Conservation (phyloP, 306 rosid genomes). For the Sicyos edulis region DNA sequence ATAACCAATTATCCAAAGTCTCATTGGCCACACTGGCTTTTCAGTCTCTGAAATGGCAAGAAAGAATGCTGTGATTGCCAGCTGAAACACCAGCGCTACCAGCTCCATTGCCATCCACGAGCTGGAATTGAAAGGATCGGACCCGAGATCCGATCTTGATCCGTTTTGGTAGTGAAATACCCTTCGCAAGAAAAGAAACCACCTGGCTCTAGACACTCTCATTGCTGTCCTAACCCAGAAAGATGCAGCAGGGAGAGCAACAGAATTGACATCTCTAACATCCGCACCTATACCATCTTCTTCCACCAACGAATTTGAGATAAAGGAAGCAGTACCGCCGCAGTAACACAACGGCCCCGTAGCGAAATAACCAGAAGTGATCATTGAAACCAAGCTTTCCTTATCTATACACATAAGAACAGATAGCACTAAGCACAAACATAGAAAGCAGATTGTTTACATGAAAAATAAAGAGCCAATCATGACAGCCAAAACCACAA, state of each 20-base stretch:
- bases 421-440: not conserved
- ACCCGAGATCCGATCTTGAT: constrained; percentile 72
- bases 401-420: not conserved
- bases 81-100: constrained; percentile 57
- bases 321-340: not conserved
- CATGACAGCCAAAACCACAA: not conserved
- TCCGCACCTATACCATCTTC: constrained; percentile 30
- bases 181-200: constrained; percentile 81
- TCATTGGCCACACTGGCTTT: constrained; percentile 97
- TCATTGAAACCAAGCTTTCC: constrained; percentile 8
- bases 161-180: constrained; percentile 95
- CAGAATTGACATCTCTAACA: constrained; percentile 36
- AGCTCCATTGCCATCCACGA: constrained; percentile 84
- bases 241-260: constrained; percentile 41
- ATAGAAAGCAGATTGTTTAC: not conserved
- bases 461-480: not conserved
- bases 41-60: constrained; percentile 62
- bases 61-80: constrained; percentile 45
- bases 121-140: constrained; percentile 78
- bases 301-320: not conserved
- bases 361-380: not conserved
- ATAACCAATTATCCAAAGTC: constrained; percentile 83
- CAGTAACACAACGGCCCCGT: constrained; percentile 5
- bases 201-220: constrained; percentile 90
- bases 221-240: constrained; percentile 47